A percentile compares a stretch with the other conserved stretches of the same genome.
These are phyloP conservation scores for Quercus dentata DNA, from an alignment of 306 rosid species.

Conservation along the genomic window DNA sequence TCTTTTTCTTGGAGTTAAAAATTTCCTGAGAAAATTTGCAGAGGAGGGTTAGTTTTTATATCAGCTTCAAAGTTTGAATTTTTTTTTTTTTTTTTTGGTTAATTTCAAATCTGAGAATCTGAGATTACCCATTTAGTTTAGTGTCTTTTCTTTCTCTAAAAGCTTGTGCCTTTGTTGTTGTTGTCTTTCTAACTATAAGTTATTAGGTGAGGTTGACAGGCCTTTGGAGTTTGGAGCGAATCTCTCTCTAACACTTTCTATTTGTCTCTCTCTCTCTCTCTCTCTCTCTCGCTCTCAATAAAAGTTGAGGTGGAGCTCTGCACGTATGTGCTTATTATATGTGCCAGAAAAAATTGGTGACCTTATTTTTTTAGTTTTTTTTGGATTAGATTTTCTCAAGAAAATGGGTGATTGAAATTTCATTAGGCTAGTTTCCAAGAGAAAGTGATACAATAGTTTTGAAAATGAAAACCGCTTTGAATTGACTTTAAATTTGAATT, in stretches of 20 bases:
- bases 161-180: background rate
- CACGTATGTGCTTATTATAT: background rate
- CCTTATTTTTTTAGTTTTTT: background rate
- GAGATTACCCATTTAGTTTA: background rate
- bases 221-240: background rate
- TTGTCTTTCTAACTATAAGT: background rate
- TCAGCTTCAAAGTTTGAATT: constrained; percentile 4
- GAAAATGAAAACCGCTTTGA: background rate
- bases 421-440: background rate
- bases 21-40: background rate
- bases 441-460: too few species aligned
- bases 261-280: background rate
- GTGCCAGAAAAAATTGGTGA: background rate
- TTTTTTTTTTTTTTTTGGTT: background rate
- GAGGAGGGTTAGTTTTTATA: background rate
- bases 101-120: background rate
- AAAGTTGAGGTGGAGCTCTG: constrained; percentile 17
- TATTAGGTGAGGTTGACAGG: constrained; percentile 14
- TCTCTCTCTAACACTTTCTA: constrained; percentile 2
- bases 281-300: constrained; percentile 16
- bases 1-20: too few species aligned
- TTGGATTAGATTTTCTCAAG: constrained; percentile 2
- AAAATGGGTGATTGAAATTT: background rate
- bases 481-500: background rate
- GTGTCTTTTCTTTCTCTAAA: background rate